Conservation (phyloP, 1,284 basidiomycete genomes). For the Fomes fomentarius region DNA sequence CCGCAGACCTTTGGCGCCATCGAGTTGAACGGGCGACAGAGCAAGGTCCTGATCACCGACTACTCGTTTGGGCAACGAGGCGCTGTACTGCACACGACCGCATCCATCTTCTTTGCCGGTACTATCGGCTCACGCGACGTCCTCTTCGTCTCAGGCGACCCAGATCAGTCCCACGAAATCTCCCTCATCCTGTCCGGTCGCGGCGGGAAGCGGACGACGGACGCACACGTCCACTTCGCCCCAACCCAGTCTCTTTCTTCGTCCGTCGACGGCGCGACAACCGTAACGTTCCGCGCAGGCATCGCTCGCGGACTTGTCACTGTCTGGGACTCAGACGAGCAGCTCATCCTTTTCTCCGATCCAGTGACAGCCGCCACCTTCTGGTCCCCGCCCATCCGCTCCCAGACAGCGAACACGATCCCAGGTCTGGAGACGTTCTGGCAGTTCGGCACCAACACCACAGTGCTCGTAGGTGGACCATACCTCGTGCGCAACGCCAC, state of each 20-base stretch:
- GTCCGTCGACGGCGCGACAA: constrained; percentile 27
- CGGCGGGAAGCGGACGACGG: constrained; percentile 36
- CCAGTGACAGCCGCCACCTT: constrained; percentile 61
- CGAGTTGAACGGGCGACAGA: constrained; percentile 67
- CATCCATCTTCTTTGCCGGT: constrained; percentile 68
- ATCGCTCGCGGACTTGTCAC: constrained; percentile 57
- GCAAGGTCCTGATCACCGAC: constrained; percentile 70
- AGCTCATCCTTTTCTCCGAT: constrained; percentile 70
- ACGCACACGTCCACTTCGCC: constrained; percentile 38
- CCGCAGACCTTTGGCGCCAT: constrained; percentile 56
- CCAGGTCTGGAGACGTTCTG: constrained; percentile 46
- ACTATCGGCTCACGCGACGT: constrained; percentile 68
- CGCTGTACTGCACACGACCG: constrained; percentile 64
- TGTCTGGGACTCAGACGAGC: constrained; percentile 64
- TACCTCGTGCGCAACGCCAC: constrained; percentile 57
- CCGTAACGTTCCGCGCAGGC: constrained; percentile 57
- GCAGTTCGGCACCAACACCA: constrained; percentile 55
- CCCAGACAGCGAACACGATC: constrained; percentile 19
- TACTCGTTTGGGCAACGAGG: constrained; percentile 63
- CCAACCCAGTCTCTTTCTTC: neutral
- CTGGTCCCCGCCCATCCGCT: constrained; percentile 51
- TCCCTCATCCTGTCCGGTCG: constrained; percentile 51
- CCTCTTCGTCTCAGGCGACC: constrained; percentile 67
- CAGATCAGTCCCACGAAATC: constrained; percentile 61
- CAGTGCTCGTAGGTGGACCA: constrained; percentile 55